Evolutionary conservation across 1,284 basidiomycete species (phyloP).

Genomic region (Cystobasidium sp.): DNA sequence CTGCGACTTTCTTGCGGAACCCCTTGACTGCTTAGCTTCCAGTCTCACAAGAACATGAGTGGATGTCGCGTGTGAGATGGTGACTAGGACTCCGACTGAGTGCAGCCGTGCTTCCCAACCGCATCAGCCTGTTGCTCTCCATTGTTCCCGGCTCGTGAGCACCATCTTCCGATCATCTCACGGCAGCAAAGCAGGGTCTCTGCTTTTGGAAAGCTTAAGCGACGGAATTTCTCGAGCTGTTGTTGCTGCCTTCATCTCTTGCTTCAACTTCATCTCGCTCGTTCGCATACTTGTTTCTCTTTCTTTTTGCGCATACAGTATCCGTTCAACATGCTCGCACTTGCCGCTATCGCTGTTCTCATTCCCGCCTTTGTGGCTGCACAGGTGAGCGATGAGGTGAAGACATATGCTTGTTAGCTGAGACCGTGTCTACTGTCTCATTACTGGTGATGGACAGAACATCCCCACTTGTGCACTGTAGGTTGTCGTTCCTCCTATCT

Average conservation of each 20-base stretch:
- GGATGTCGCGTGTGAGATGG: too few relatives aligned
- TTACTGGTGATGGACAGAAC: not conserved
- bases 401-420: not conserved
- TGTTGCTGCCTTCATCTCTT: not conserved
- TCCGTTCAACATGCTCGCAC: constrained; percentile 16
- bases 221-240: not conserved
- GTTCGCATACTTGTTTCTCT: constrained; percentile 3
- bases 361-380: constrained; percentile 33
- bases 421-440: not conserved
- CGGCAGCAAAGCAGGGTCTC: constrained; percentile 2
- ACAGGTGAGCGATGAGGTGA: constrained; percentile 20
- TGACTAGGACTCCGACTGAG: too few relatives aligned
- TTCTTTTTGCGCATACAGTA: not conserved
- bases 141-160: not conserved
- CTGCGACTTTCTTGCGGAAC: not conserved
- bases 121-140: not conserved
- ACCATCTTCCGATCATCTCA: constrained; percentile 1
- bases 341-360: constrained; percentile 20
- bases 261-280: not conserved
- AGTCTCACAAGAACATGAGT: too few relatives aligned
- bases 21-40: not conserved
- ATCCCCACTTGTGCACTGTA: constrained; percentile 38
- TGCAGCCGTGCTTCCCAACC: not conserved
- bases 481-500: not conserved
- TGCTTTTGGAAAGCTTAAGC: not conserved